Evolutionary conservation across 176 grass and related monocot genomes (phyloP), one percentile per base, ranked within the genome.

Genomic region (maize (Zea mays)): DNA sequence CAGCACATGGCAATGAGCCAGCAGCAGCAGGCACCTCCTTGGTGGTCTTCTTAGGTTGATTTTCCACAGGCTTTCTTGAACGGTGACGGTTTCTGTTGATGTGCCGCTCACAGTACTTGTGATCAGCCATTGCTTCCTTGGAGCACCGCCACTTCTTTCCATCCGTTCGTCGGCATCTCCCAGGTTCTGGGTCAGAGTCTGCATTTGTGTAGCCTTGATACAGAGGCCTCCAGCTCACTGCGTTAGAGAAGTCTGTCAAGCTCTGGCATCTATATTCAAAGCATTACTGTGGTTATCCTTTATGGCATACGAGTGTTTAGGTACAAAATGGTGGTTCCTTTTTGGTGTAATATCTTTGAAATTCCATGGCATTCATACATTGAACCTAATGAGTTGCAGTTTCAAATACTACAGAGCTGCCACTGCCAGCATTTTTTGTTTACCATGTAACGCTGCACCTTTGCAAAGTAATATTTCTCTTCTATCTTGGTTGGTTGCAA

Each of bases 61-160:
- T 88, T 99, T 99, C 96, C 96, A 99, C 96, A 99, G 87, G 96
- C 96, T 99, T 99, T 99, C 96, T 99, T 99, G 96, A 99, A 99
- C 96, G 96, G 60, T 96, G 96, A 70, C 96, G 96, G 82, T 91
- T 93, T 45, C 96, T 93, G 44, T 95, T 92, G 85, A 99, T 92
- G 84, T 99, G 96, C 34, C 92, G 83, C 81, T 99, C 96, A 67
- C 96, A 99, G n/a, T 99, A 99, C 75, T 99, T 99, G 65, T 99
- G 92, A 65, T 99, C 96, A 5, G 83, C 89, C 75, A 96, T 80
- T 40, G 90, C 96, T 38, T 90, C 90, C 86, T 91, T 94, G 6
- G 96, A 88, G 39, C 96, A 99, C 48, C 96, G 89, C 96, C 96
- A 99, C 72, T 99, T 99, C 81, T 99, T 99, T 16, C 96, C 96